Conservation (phyloP, 805 yeast species). For the Metschnikowia hibisci region DNA sequence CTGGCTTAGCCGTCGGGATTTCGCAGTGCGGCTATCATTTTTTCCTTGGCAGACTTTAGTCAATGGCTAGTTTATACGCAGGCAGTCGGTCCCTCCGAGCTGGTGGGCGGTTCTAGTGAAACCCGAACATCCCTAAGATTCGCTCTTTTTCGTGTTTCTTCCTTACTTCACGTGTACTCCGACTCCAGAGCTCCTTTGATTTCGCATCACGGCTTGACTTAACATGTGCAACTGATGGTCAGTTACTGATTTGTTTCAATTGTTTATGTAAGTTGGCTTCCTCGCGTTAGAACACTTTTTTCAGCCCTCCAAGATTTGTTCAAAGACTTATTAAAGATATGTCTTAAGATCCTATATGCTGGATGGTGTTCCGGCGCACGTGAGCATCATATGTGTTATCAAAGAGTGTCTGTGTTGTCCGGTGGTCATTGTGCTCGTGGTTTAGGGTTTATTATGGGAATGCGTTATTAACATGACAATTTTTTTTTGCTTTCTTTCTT, state of each 20-base stretch:
- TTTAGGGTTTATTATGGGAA: neutral
- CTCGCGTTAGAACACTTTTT: neutral
- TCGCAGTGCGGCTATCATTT: neutral
- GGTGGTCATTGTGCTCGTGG: conserved; percentile 1
- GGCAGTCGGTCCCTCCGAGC: conserved; percentile 3
- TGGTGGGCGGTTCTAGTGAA: neutral
- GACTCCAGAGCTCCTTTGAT: neutral
- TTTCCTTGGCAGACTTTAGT: conserved; percentile 2
- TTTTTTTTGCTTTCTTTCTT: conserved; percentile 16
- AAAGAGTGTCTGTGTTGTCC: neutral
- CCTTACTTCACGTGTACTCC: neutral
- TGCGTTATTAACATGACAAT: neutral
- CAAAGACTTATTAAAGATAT: no score
- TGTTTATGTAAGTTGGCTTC: neutral
- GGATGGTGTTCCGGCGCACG: conserved; percentile 12
- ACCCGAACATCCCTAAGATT: conserved; percentile 17
- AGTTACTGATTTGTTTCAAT: no score
- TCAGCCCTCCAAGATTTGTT: neutral
- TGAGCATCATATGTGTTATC: conserved; percentile 5
- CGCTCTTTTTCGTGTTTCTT: neutral
- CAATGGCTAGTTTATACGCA: conserved; percentile 4
- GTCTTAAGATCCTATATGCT: neutral
- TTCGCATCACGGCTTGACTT: neutral
- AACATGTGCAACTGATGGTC: no score
- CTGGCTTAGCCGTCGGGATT: neutral